Base-by-base conservation (phyloP, 495 filamentous ascomycete genomes). In the Filosporella fistucella region DNA sequence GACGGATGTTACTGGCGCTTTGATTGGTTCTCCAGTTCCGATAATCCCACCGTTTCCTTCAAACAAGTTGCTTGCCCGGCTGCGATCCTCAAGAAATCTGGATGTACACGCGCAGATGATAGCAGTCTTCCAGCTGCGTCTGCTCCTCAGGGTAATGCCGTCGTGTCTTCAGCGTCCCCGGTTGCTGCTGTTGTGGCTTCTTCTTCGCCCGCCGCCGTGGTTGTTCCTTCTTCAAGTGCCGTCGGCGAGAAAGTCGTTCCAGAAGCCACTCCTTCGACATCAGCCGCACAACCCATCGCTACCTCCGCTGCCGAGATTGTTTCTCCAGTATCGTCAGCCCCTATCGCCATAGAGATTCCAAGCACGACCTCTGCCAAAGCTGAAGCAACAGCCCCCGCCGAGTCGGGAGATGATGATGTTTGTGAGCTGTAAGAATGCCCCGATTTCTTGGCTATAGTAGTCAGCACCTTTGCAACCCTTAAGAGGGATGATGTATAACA, bases 1-100 rank as follows among this genome's bases (percentile, higher is more conserved):
- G 64, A 63, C 2, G 81, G 82, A n/a, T 85, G 81, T 67, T 68
- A 78, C 61, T 86, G 77, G 74, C 77, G 81, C 47, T 86, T 80
- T 63, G 80, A 82, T 64, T 86, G 78, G 77, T 83, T 84, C 62
- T 42, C 62, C 49, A 69, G 70, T 40, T 70, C 78, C 25, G 78
- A 84, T 61, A 84, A 85, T 65, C 81, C 81, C 26, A 54, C 53
- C 28, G 72, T 84, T 42, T 62, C 53, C 33, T 85, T 76, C 66
- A 59, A 67, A 22, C 49, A 57, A 30, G 50, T 57, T 58, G 67
- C 77, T 26, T 85, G 82, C 68, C 82, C 81, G 23, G 67, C 75
- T 26, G 74, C 58, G 26, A 59, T 85, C 41, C 78, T 78, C 22
- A 68, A 68, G 45, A 82, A 77, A 64, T 63, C 65, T 26, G 71